Evolutionary conservation across 805 yeast species (phyloP), one percentile per base, ranked within the genome.

Genomic region (Kuraishia capsulata): DNA sequence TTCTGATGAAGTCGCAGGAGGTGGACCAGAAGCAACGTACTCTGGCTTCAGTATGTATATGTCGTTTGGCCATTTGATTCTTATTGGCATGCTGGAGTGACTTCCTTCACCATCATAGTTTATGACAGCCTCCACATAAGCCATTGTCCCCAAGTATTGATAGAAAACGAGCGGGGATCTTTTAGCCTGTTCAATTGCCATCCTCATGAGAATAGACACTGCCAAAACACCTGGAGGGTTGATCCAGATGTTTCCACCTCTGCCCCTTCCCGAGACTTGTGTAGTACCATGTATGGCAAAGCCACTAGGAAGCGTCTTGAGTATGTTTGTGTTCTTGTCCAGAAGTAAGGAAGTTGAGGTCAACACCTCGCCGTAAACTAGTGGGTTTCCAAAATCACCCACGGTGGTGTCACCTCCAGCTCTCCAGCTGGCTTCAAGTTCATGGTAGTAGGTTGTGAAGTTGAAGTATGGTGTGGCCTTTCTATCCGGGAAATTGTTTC

Each of bases 11-110:
- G 16, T 21, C 11, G 17, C 31, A 1, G 16, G 37, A 9, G 63
- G 60, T 13, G 62, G 54, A 24, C 61, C 45, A 34, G 58, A 57
- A 20, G 62, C 67, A 32, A 70, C 69, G 45, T 62, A 72, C 39
- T 77, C 78, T 1, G 95, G 94, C 39, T 74, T 77, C 48, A 76
- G 54, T 3, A 81, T 76, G 53, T 86, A 92, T 11, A 92, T 62
- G 57, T 92, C 99, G 55, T 92, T 92, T 2, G 99, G 99, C 99
- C 99, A 92, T 55, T 92, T 92, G 42, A 92, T 70, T 37, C 76
- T 70, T 13, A 90, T 67, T 0, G 96, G 97, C 47, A 92, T 59
- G 34, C 76, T 81, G 17, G 76, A 79, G 53, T 80, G 86, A 0
- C 84, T 87, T 0, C 61, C 58, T 4, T 53, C 52, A 2, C 42